phyloP scores from a whole-genome alignment of 768 basidiomycete species.

The Mycena haematopus region DNA sequence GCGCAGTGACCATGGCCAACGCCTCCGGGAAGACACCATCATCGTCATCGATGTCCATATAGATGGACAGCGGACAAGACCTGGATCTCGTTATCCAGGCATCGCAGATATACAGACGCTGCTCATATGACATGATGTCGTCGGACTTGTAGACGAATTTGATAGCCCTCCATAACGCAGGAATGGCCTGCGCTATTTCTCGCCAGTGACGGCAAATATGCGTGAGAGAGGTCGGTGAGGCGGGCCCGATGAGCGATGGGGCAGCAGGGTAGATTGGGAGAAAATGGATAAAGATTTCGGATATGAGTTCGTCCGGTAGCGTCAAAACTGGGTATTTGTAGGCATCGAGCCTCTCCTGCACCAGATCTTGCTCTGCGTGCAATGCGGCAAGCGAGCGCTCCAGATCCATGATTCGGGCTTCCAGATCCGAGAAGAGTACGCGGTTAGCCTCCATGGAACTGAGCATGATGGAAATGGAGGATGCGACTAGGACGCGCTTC shows the following conservation, averaged over 20 bases:
- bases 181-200: background rate
- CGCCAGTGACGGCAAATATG: background rate
- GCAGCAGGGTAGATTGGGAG: background rate
- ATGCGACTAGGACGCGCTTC: no score
- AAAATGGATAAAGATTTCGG: background rate
- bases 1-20: background rate
- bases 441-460: no score
- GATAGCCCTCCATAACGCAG: background rate
- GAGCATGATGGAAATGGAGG: no score
- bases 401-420: background rate
- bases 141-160: background rate
- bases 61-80: background rate
- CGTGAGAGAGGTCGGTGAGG: background rate
- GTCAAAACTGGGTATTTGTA: conserved; percentile 8
- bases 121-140: background rate
- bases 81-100: background rate
- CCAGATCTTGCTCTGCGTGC: background rate
- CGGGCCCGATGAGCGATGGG: background rate
- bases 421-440: no score
- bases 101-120: background rate
- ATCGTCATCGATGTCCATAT: no score
- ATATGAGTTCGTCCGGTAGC: background rate
- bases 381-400: background rate
- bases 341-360: background rate
- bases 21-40: no score